phyloP scores from a whole-genome alignment of 1,139 yeast genomes.

The Yamadazyma epiphylla region DNA sequence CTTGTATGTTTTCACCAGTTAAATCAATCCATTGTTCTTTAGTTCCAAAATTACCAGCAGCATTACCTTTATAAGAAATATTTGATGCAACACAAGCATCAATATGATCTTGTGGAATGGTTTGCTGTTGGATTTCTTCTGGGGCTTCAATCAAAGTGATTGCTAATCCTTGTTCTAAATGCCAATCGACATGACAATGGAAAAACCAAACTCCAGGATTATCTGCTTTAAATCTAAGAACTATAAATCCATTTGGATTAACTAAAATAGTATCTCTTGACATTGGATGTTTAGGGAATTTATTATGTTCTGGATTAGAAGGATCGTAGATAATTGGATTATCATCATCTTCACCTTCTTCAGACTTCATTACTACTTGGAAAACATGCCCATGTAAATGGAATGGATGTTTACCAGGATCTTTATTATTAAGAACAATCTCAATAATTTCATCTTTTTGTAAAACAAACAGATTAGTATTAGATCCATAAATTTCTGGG shows the following conservation, averaged over 20 bases:
- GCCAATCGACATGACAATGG: conserved; percentile 69
- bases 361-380: conserved; percentile 49
- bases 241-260: conserved; percentile 65
- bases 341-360: conserved; percentile 29
- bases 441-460: conserved; percentile 67
- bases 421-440: conserved; percentile 64
- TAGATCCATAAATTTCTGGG: conserved; percentile 56
- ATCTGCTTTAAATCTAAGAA: conserved; percentile 52
- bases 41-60: conserved; percentile 64
- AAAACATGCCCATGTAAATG: conserved; percentile 80
- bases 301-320: conserved; percentile 24
- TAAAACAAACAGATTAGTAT: conserved; percentile 70
- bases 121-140: conserved; percentile 50
- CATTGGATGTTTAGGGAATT: conserved; percentile 52
- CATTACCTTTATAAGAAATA: conserved; percentile 64
- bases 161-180: conserved; percentile 59
- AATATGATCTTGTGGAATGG: conserved; percentile 52
- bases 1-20: conserved; percentile 69
- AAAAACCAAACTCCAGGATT: conserved; percentile 65
- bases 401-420: conserved; percentile 84
- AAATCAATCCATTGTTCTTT: conserved; percentile 58
- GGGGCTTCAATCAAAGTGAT: conserved; percentile 51
- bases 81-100: conserved; percentile 55
- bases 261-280: conserved; percentile 67
- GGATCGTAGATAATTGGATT: conserved; percentile 39